Base-by-base conservation (phyloP, 768 basidiomycete species). In the Gloeophyllum trabeum region DNA sequence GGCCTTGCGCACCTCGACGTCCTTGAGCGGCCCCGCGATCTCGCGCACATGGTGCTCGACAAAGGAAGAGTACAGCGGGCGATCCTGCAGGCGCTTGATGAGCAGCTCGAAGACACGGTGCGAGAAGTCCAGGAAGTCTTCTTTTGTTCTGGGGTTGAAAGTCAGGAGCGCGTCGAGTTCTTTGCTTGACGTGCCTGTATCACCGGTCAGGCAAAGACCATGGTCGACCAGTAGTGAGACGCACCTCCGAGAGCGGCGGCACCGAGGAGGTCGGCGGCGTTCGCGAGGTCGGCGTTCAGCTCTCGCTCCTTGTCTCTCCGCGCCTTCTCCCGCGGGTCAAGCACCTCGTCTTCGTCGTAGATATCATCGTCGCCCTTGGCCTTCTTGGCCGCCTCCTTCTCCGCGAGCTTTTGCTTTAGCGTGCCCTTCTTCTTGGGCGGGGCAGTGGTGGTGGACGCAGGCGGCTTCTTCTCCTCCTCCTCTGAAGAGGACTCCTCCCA, bases 391-490 rank as follows among this genome's bases (percentile, higher is more conserved):
- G 80, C 84, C 54, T 91, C 92, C 61, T 91, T 96, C 61, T 93
- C 90, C 0, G 91, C 91, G 2, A 98, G 64, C 60, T 93, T 94
- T 16, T 78, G 76, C 61, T 96, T 96, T 50, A 97, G 61, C 1
- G 83, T 87, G 41, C 88, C 90, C 64, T 92, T 96, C 66, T 96
- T 94, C 69, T 87, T 89, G 2, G 81, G 76, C 3, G 87, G 80
- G 14, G 80, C 79, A 36, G 68, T 73, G 0, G 75, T 50, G 3
- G 64, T 58, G 5, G 69, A 59, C 4, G 66, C 55, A 2, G 73
- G 41, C 32, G 67, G 61, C 37, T 73, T 62, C 46, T 64, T 67
- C 53, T 67, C 66, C 41, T 79, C 75, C 42, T 88, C 88, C 28
- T 83, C 81, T 4, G 76, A 76, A 5, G 79, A 80, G 1, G 84